phyloP scores from a whole-genome alignment of 1,139 yeast genomes.

The Pichia sp. region DNA sequence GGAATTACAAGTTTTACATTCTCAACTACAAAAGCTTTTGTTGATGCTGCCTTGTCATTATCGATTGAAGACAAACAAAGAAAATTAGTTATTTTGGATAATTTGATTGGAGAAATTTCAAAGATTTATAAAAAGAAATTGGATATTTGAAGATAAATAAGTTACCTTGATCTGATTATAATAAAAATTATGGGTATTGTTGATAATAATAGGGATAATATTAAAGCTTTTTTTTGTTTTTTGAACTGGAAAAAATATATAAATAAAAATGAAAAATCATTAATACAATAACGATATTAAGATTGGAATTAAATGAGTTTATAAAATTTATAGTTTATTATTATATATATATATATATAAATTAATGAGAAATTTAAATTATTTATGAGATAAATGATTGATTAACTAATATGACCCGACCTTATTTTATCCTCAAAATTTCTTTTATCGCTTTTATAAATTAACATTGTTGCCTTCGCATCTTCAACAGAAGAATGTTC shows the following conservation, averaged over 20 bases:
- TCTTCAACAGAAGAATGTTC: conserved; percentile 88
- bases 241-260: no score
- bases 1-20: conserved; percentile 10
- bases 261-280: no score
- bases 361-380: background rate
- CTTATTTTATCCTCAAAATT: conserved; percentile 44
- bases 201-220: no score
- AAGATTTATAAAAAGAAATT: background rate
- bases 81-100: background rate
- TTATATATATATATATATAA: background rate
- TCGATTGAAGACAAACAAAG: background rate
- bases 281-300: no score
- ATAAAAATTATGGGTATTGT: no score
- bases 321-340: no score
- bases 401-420: background rate
- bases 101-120: conserved; percentile 1
- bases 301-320: no score
- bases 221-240: no score
- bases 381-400: background rate
- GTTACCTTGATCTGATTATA: no score
- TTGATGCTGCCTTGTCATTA: background rate
- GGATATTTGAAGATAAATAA: background rate
- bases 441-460: conserved; percentile 55
- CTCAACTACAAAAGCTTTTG: background rate
- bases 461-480: conserved; percentile 79